Evolutionary conservation across 1,284 basidiomycete genomes (phyloP).

Genomic region (Afroboletus lepidellus): DNA sequence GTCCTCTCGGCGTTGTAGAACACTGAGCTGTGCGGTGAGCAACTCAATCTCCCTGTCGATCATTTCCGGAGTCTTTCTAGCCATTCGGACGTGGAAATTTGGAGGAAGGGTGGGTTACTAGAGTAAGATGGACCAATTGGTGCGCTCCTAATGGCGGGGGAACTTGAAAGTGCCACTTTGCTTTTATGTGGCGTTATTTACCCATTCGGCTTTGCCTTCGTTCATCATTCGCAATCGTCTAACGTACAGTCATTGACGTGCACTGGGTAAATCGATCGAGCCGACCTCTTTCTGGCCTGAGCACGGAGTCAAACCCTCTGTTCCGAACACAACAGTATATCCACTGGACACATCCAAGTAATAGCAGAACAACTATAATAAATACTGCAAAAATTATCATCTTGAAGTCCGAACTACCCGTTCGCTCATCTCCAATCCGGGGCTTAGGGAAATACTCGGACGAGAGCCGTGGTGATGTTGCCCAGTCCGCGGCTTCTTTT

Average conservation of each 20-base stretch:
- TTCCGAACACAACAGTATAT: too few species aligned
- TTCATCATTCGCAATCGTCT: too few species aligned
- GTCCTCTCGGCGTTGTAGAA: conserved; percentile 37
- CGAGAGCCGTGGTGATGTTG: too few species aligned
- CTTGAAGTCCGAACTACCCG: too few species aligned
- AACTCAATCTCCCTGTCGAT: conserved; percentile 39
- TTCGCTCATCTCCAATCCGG: too few species aligned
- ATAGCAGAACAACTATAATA: too few species aligned
- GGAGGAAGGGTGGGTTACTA: not conserved
- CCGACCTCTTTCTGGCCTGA: too few species aligned
- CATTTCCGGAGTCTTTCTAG: conserved; percentile 16
- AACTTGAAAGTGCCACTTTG: not conserved
- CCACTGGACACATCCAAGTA: too few species aligned
- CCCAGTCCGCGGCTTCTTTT: too few species aligned
- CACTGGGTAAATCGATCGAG: not conserved
- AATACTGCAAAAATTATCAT: too few species aligned
- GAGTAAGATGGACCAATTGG: not conserved
- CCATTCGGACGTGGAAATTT: conserved; percentile 15
- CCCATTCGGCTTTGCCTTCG: not conserved
- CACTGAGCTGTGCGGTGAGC: conserved; percentile 38
- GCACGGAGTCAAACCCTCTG: too few species aligned
- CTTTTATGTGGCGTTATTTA: not conserved
- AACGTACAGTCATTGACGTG: not conserved
- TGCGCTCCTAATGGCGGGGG: not conserved
- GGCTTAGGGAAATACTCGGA: too few species aligned